Conservation (phyloP, 805 yeast genomes). For the Hanseniaspora occidentalis region DNA sequence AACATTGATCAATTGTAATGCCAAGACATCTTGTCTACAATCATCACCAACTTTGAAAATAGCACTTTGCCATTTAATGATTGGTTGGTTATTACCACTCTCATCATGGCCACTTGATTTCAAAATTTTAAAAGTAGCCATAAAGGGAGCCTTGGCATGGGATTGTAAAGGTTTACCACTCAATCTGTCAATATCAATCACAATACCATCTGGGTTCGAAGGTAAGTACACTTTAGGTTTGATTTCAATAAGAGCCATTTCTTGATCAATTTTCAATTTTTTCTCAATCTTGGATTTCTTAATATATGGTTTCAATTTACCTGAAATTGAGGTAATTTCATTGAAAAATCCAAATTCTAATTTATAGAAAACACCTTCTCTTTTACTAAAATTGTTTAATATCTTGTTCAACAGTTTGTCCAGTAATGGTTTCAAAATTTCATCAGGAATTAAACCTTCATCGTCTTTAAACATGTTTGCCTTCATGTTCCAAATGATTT, state of each 20-base stretch:
- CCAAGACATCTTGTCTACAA: conserved; percentile 94
- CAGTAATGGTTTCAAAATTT: conserved; percentile 62
- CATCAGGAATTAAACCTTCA: conserved; percentile 68
- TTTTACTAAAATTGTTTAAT: conserved; percentile 44
- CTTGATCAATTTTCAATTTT: conserved; percentile 92
- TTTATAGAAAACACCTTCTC: conserved; percentile 57
- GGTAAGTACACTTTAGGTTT: conserved; percentile 85
- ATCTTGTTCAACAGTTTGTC: conserved; percentile 60
- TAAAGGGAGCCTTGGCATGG: conserved; percentile 96
- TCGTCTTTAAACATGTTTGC: conserved; percentile 90
- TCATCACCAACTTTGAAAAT: conserved; percentile 99
- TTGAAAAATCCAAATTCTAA: conserved; percentile 81
- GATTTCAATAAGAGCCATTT: conserved; percentile 67
- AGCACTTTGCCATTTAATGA: conserved; percentile 83
- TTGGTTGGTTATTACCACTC: conserved; percentile 28
- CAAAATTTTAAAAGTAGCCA: conserved; percentile 86
- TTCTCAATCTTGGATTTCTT: conserved; percentile 92
- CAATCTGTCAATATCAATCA: conserved; percentile 79
- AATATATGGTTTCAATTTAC: conserved; percentile 87
- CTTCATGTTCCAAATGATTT: conserved; percentile 93
- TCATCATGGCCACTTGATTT: too few species aligned
- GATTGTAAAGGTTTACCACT: conserved; percentile 93
- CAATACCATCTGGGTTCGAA: conserved; percentile 91
- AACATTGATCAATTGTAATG: conserved; percentile 80
- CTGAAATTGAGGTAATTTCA: conserved; percentile 87